Percentiles rank a stretch among this genome's conserved stretches.
Evolutionary conservation across 2,329 filamentous ascomycete species (phyloP).

Genomic region (Penicillium sclerotiorum): DNA sequence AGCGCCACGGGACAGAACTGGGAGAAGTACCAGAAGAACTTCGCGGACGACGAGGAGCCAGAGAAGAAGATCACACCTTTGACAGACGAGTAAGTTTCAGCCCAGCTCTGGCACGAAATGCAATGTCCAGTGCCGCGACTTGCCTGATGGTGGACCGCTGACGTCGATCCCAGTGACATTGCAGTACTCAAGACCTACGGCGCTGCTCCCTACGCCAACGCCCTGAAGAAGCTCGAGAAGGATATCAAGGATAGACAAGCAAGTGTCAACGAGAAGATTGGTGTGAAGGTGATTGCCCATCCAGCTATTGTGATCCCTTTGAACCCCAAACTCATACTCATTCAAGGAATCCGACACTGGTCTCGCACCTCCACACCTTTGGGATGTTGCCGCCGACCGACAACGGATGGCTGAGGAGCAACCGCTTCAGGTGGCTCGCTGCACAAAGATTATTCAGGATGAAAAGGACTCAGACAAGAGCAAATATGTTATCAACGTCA

Average conservation of each 20-base stretch:
- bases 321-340: constrained; percentile 29
- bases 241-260: constrained; percentile 99
- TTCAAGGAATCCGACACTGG: constrained; percentile 93
- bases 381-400: constrained; percentile 96
- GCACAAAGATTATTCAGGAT: constrained; percentile 98
- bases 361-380: constrained; percentile 95
- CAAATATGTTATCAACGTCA: constrained; percentile 99
- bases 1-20: constrained; percentile 91
- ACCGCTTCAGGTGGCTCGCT: constrained; percentile 92
- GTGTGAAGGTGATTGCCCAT: constrained; percentile 47
- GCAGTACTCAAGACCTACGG: constrained; percentile 99
- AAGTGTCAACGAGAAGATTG: constrained; percentile 98
- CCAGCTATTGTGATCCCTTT: constrained; percentile 7
- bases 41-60: constrained; percentile 92
- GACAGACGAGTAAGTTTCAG: constrained; percentile 81
- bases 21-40: constrained; percentile 99
- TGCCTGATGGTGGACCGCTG: constrained; percentile 28
- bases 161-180: constrained; percentile 72
- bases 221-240: constrained; percentile 96
- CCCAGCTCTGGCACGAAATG: too few species aligned
- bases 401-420: constrained; percentile 99
- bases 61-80: constrained; percentile 99
- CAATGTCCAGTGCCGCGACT: not conserved
- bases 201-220: constrained; percentile 89
- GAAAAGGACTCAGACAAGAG: constrained; percentile 96